Evolutionary conservation across 805 yeast genomes (phyloP).

Genomic region (Ogataea angusta): DNA sequence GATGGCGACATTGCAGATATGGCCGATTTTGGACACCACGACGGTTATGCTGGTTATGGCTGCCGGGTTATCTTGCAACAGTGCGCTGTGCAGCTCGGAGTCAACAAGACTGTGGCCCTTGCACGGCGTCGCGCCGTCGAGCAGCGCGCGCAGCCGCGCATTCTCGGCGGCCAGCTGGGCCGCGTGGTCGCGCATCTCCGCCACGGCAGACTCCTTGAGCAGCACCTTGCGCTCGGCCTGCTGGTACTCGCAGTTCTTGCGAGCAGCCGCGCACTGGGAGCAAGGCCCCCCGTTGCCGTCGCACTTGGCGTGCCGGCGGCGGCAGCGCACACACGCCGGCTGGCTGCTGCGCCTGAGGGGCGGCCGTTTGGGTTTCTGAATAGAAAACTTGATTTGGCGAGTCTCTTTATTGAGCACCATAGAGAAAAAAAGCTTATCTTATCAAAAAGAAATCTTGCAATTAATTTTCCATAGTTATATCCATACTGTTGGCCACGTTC

Average conservation of each 20-base stretch:
- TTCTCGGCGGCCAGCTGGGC: constrained; percentile 59
- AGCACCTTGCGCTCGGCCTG: constrained; percentile 65
- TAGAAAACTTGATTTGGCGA: constrained; percentile 16
- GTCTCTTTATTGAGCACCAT: constrained; percentile 16
- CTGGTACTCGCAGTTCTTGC: constrained; percentile 58
- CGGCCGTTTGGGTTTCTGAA: constrained; percentile 2
- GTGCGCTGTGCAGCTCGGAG: background rate
- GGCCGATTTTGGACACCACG: background rate
- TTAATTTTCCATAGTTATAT: constrained; percentile 9
- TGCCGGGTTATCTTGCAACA: background rate
- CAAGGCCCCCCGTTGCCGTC: constrained; percentile 67
- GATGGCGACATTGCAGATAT: background rate
- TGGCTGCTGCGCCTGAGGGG: constrained; percentile 8
- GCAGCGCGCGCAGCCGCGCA: constrained; percentile 36
- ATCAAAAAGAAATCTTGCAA: background rate
- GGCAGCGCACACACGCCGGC: constrained; percentile 52
- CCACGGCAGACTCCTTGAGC: constrained; percentile 59
- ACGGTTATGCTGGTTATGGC: background rate
- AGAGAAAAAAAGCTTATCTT: background rate
- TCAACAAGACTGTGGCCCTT: constrained; percentile 4
- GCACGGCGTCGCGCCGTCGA: too few relatives aligned
- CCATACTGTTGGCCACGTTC: constrained; percentile 20
- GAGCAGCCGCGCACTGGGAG: constrained; percentile 52
- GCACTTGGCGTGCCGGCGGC: constrained; percentile 66
- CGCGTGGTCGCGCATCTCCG: constrained; percentile 58